These are phyloP conservation scores for Flammula alnicola DNA, from an alignment of 1,284 basidiomycete species.

Conservation along the genomic window DNA sequence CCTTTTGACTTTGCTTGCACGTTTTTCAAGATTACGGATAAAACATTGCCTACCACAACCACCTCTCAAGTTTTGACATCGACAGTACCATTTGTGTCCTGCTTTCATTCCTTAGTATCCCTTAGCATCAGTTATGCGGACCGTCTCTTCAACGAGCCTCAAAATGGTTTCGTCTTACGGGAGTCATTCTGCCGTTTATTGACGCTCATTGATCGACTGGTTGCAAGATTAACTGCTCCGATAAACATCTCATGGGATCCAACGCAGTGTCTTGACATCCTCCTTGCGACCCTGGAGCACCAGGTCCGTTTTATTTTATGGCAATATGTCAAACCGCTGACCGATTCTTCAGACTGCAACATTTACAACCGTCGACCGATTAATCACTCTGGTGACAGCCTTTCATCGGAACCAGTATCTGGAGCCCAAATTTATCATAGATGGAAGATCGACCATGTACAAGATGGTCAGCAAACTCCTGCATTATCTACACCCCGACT, in stretches of 20 bases:
- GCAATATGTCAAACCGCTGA: neutral
- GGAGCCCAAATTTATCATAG: slow-evolving; percentile 56
- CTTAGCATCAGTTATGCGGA: slow-evolving; percentile 52
- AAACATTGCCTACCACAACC: slow-evolving; percentile 4
- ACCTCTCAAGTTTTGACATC: slow-evolving; percentile 36
- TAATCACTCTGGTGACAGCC: slow-evolving; percentile 62
- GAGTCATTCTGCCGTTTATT: slow-evolving; percentile 56
- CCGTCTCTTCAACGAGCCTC: slow-evolving; percentile 36
- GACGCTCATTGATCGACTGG: slow-evolving; percentile 53
- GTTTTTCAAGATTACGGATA: slow-evolving; percentile 58
- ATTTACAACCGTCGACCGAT: slow-evolving; percentile 70
- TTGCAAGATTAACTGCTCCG: slow-evolving; percentile 45
- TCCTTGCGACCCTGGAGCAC: slow-evolving; percentile 55
- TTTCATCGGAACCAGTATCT: slow-evolving; percentile 57
- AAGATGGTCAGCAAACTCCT: slow-evolving; percentile 75
- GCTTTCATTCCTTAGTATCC: slow-evolving; percentile 56
- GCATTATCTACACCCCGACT: slow-evolving; percentile 72
- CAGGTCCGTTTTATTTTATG: slow-evolving; percentile 46
- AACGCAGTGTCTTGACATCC: slow-evolving; percentile 52
- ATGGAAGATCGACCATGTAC: slow-evolving; percentile 56
- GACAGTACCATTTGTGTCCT: slow-evolving; percentile 55
- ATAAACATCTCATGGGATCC: slow-evolving; percentile 61
- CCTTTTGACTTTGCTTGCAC: slow-evolving; percentile 60
- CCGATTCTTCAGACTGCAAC: slow-evolving; percentile 49
- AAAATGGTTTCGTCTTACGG: slow-evolving; percentile 38